Base-by-base conservation (phyloP, 1,139 yeast species). In the Saccharomyces pastorianus region DNA sequence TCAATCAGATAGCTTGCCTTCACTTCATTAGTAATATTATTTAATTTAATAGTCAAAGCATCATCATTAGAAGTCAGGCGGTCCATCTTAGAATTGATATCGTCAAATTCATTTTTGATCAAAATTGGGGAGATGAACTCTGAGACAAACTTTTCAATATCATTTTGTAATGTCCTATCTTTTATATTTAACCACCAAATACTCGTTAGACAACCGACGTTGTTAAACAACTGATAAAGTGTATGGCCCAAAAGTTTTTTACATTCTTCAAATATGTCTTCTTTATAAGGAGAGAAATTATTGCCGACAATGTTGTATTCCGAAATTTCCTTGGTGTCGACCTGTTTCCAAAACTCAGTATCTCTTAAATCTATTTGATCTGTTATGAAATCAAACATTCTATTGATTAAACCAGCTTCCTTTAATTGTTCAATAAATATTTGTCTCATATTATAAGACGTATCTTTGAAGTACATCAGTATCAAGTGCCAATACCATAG, bases 1-100 rank as follows among this genome's bases (percentile, higher is more conserved):
- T 95, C 99, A 55, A 93, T 87, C 49, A 83, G 76, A 66, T 88
- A 88, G 1, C 78, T 74, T 1, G 93, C 85, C 58, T 80, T 82
- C 59, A 93, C 81, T 67, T 90, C 97, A 59, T 84, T 81, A 8
- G 82, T 75, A 6, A 77, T 75, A 52, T 74, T 76, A 65, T 85
- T 84, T 27, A 88, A 77, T 66, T 81, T 85, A 55, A 89, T 79
- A 5, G 77, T 74, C 63, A 85, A 72, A 48, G 84, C 82, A 48
- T 82, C 84, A 60, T 83, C 84, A 38, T 72, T 75, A 25, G 61
- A 57, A 14, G 62, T 60, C 34, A 79, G 65, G 55, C 66, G 72
- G 49, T 64, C 69, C 64, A 75, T 76, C 52, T 69, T 72, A 32
- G 66, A 62, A n/a, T 76, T 73, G 3, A 85, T 84, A n/a, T 76